Evolutionary conservation across 805 yeast species (phyloP), one percentile per base, ranked within the genome.

Genomic region (Ogataea pignaliae): DNA sequence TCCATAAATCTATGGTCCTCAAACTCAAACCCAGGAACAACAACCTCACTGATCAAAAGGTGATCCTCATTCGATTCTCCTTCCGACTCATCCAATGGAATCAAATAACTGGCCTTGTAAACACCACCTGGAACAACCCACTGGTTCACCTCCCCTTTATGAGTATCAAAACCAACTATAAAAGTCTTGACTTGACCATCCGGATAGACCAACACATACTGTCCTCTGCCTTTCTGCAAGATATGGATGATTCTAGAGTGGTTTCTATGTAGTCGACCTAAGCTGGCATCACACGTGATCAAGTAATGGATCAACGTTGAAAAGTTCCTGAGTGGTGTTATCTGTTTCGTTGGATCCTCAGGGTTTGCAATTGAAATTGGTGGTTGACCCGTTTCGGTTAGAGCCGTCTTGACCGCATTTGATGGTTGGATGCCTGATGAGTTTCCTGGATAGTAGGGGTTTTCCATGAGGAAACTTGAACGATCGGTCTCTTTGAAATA

Each of bases 121-220:
- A 72, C 76, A 11, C 75, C 81, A 1, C 81, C 79, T 10, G 79
- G 81, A n/a, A 78, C 83, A 6, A 78, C 81, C 83, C 83, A 78
- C 56, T 78, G 84, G 36, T 74, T 64, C 4, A 72, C 64, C 54
- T 77, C 81, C 7, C 80, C 80, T 11, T 60, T 60, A 0, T 59
- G 57, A 31, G 66, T 60, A 48, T 76, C 68, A 48, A 76, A 75
- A 0, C 83, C 84, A 26, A 77, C 83, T 17, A 65, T 66, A 54
- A 78, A 78, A 1, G 76, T 63, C 44, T 74, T 72, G 15, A 78
- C 57, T 3, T 45, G 45, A 1, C 82, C 81, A 48, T 74, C 66
- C 3, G 81, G 81, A 41, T 76, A 69, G 4, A 78, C 60, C 13
- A 76, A 58, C 4, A 78, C 81, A 50, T 76, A 78, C 48, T 73